Evolutionary conservation across 108 stramenopile genomes (phyloP).

Genomic region (Pseudonitzschia multistriata): DNA sequence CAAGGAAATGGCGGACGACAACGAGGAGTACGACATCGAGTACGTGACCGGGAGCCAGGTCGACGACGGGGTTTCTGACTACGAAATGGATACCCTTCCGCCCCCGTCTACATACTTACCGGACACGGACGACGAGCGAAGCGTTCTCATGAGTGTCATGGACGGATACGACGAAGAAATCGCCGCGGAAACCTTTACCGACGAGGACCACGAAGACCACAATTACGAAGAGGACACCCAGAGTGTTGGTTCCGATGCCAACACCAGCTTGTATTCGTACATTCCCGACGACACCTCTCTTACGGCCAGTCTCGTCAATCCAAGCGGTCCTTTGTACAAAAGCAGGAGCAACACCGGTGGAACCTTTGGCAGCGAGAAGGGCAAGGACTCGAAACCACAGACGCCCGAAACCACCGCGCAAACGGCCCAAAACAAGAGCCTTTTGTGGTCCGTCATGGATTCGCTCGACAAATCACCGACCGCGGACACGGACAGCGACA

Average conservation of each 20-base stretch:
- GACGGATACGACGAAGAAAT: slow-evolving; percentile 14
- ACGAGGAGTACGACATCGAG: slow-evolving; percentile 9
- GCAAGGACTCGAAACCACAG: background rate
- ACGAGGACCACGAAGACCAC: background rate
- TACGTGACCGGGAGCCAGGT: slow-evolving; percentile 1
- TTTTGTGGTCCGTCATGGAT: slow-evolving; percentile 31
- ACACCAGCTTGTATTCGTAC: slow-evolving; percentile 11
- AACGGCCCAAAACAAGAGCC: slow-evolving; percentile 16
- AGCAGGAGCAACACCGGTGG: background rate
- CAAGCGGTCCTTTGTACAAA: background rate
- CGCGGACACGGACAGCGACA: background rate
- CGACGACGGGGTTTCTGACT: slow-evolving; percentile 20
- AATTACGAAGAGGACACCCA: background rate
- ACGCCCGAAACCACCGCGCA: background rate
- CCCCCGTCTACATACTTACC: background rate
- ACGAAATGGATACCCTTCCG: slow-evolving; percentile 17
- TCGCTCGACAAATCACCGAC: slow-evolving; percentile 1
- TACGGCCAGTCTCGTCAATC: background rate
- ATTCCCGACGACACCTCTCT: slow-evolving; percentile 14
- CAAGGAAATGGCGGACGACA: background rate
- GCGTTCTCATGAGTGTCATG: background rate
- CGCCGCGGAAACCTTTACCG: background rate
- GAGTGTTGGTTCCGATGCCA: background rate
- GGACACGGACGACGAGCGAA: slow-evolving; percentile 8
- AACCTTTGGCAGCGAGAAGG: background rate